Evolutionary conservation across 2,329 filamentous ascomycete species (phyloP).

Genomic region (Claviceps quebecensis): DNA sequence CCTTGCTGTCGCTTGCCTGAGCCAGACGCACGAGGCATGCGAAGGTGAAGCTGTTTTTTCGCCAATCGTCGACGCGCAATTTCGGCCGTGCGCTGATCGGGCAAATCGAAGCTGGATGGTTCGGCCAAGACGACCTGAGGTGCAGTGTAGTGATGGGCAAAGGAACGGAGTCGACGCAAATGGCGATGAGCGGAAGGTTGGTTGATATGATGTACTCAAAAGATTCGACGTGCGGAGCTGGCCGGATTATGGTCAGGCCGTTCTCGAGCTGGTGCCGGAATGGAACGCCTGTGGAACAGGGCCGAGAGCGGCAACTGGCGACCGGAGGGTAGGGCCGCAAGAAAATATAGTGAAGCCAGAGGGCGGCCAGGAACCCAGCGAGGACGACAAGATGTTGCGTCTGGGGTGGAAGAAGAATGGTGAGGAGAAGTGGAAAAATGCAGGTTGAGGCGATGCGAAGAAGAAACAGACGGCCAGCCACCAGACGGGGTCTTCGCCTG

Average conservation of each 20-base stretch:
- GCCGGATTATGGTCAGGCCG: not conserved
- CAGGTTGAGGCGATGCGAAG: conserved; percentile 1
- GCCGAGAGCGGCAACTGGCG: not conserved
- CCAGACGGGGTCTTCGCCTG: not conserved
- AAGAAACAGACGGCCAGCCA: not conserved
- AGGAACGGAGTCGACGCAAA: not conserved
- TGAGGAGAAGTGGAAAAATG: conserved; percentile 1
- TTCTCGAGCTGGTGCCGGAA: not conserved
- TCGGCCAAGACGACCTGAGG: not conserved
- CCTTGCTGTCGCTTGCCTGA: conserved; percentile 48
- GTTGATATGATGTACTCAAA: not conserved
- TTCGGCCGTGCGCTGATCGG: not conserved
- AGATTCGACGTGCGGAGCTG: not conserved
- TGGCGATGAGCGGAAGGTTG: not conserved
- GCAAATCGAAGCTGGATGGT: not conserved
- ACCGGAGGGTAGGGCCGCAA: not conserved
- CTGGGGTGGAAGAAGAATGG: not conserved
- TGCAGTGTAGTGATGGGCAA: not conserved
- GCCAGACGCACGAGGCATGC: conserved; percentile 48
- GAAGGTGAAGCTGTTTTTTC: conserved; percentile 10
- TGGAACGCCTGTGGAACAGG: not conserved
- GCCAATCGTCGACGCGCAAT: not conserved
- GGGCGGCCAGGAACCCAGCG: not conserved
- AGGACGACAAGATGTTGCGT: not conserved
- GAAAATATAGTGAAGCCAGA: not conserved